Conservation (phyloP, 495 filamentous ascomycete genomes). For the Aspergillus sclerotiicarbonarius region DNA sequence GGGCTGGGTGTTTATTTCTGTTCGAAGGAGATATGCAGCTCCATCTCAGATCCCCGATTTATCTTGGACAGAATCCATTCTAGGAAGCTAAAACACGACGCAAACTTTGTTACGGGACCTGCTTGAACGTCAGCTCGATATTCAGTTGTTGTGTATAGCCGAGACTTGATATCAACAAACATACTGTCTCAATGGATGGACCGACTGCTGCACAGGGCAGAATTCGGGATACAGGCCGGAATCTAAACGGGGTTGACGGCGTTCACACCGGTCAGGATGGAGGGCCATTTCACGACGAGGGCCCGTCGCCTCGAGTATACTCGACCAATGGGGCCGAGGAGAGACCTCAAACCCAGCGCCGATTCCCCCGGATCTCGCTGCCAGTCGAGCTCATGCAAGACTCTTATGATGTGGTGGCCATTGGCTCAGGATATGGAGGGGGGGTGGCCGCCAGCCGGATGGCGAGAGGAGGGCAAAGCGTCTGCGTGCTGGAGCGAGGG, state of each 20-base stretch:
- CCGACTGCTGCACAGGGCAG: not conserved
- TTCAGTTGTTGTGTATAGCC: too few species aligned
- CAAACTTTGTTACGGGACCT: too few species aligned
- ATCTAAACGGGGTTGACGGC: not conserved
- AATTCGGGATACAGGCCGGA: not conserved
- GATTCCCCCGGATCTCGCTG: constrained; percentile 2
- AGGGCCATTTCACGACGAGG: not conserved
- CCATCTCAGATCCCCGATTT: not conserved
- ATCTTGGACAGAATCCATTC: not conserved
- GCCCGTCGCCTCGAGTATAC: not conserved
- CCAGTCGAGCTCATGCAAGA: constrained; percentile 2
- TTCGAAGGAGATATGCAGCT: not conserved
- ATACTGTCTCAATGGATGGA: not conserved
- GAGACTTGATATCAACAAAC: not conserved
- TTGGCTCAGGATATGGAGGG: constrained; percentile 5
- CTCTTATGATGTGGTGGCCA: constrained; percentile 3
- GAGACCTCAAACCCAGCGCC: not conserved
- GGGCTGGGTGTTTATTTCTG: not conserved
- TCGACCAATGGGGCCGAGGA: not conserved
- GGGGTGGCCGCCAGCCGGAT: constrained; percentile 4
- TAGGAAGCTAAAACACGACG: too few species aligned
- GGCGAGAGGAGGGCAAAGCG: constrained; percentile 3
- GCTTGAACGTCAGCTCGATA: too few species aligned
- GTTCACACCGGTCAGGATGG: not conserved
- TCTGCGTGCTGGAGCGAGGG: constrained; percentile 1